phyloP scores from a whole-genome alignment of 139 green algal genomes.

The Chlamydomonas asymmetrica region DNA sequence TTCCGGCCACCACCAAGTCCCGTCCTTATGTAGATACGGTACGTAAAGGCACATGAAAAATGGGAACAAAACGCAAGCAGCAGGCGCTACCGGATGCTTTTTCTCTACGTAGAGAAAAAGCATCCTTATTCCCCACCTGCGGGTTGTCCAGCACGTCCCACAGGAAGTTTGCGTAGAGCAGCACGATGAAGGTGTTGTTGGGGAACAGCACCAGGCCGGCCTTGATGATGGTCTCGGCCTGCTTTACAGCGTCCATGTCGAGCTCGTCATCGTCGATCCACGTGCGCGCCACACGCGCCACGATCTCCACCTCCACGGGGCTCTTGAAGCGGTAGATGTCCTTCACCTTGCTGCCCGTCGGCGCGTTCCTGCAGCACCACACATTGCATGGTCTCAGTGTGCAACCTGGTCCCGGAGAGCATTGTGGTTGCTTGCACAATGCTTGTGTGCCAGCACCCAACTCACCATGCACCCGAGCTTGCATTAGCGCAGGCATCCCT shows the following conservation, averaged over 20 bases:
- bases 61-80: too few relatives aligned
- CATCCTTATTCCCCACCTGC: slow-evolving; percentile 15
- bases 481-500: too few relatives aligned
- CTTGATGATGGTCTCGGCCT: slow-evolving; percentile 37
- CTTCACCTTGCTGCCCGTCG: slow-evolving; percentile 21
- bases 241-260: slow-evolving; percentile 25
- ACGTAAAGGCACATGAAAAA: too few relatives aligned
- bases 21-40: too few relatives aligned
- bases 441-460: too few relatives aligned
- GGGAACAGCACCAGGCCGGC: slow-evolving; percentile 39
- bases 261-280: slow-evolving; percentile 30
- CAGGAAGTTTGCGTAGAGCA: slow-evolving; percentile 42
- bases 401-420: too few relatives aligned
- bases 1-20: too few relatives aligned
- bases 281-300: slow-evolving; percentile 5
- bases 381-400: too few relatives aligned
- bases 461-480: too few relatives aligned
- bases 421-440: too few relatives aligned
- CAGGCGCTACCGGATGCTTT: too few relatives aligned
- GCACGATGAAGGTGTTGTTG: slow-evolving; percentile 31
- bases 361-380: slow-evolving; percentile 11
- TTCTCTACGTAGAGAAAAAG: too few relatives aligned
- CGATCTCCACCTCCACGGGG: slow-evolving; percentile 31
- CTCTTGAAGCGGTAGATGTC: slow-evolving; percentile 27
- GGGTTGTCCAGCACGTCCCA: slow-evolving; percentile 29